These are phyloP conservation scores for Camellia japonica DNA, from an alignment of 148 eudicot genomes.

Conservation along the genomic window DNA sequence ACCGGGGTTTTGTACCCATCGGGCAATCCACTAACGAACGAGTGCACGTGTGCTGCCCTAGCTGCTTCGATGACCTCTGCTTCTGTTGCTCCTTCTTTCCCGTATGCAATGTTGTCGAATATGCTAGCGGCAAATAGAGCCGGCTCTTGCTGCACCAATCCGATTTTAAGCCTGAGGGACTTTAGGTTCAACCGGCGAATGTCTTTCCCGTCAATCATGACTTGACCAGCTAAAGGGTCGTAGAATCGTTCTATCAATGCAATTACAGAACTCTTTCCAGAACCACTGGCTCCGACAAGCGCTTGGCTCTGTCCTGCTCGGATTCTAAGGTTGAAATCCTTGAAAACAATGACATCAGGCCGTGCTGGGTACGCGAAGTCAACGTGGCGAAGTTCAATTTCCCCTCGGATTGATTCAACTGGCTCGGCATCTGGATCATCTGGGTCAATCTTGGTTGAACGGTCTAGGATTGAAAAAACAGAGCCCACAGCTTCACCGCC, in stretches of 20 bases:
- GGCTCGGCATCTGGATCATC: conserved; percentile 86
- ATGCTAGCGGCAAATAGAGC: conserved; percentile 89
- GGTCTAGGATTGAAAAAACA: conserved; percentile 77
- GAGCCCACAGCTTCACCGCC: conserved; percentile 98
- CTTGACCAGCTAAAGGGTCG: conserved; percentile 79
- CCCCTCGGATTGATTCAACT: conserved; percentile 76
- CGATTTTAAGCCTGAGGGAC: conserved; percentile 72
- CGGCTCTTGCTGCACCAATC: conserved; percentile 93
- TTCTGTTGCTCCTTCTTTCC: conserved; percentile 90
- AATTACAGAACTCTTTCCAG: conserved; percentile 90
- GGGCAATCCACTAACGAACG: conserved; percentile 83
- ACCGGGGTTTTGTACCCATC: conserved; percentile 92
- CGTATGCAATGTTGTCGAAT: conserved; percentile 90
- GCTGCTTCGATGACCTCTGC: conserved; percentile 92
- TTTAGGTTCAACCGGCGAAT: conserved; percentile 70
- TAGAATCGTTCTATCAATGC: conserved; percentile 87
- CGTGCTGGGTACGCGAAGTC: conserved; percentile 92
- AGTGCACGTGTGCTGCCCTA: conserved; percentile 82
- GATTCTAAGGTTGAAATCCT: conserved; percentile 82
- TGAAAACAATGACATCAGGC: conserved; percentile 75
- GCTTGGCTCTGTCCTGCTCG: conserved; percentile 98
- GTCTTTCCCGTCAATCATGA: conserved; percentile 95
- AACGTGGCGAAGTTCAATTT: conserved; percentile 88
- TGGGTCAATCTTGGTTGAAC: conserved; percentile 72
- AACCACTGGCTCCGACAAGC: conserved; percentile 94